phyloP scores from a whole-genome alignment of 768 basidiomycete species.

The Lyophyllum decastes region DNA sequence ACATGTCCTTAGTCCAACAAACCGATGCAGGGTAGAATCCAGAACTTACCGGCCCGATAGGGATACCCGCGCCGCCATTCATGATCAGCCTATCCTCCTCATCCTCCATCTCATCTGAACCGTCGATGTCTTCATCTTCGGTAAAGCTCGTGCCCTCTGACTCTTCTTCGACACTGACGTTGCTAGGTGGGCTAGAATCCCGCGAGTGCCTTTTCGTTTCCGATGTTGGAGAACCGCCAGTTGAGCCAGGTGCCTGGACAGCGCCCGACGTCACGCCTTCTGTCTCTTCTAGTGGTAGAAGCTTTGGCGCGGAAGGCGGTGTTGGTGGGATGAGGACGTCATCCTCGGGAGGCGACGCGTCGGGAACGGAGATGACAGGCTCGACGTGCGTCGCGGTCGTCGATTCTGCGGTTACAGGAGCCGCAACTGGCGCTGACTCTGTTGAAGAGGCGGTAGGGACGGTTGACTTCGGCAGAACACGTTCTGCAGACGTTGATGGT shows the following conservation, averaged over 20 bases:
- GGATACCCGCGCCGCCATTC: slow-evolving; percentile 93
- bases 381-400: slow-evolving; percentile 9
- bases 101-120: slow-evolving; percentile 70
- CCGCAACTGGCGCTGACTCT: slow-evolving; percentile 4
- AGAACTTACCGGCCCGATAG: slow-evolving; percentile 80
- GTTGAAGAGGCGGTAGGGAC: not conserved
- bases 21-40: not conserved
- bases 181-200: slow-evolving; percentile 35
- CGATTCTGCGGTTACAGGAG: slow-evolving; percentile 7
- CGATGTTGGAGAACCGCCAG: slow-evolving; percentile 39
- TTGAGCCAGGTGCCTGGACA: slow-evolving; percentile 89
- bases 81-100: slow-evolving; percentile 89
- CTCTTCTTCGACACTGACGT: slow-evolving; percentile 54
- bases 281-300: slow-evolving; percentile 67
- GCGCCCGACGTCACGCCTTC: slow-evolving; percentile 90
- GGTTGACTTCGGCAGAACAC: slow-evolving; percentile 2
- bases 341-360: slow-evolving; percentile 15
- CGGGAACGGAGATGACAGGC: not conserved
- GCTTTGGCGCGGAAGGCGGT: slow-evolving; percentile 30
- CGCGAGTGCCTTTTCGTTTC: slow-evolving; percentile 40
- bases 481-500: slow-evolving; percentile 5
- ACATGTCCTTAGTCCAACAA: slow-evolving; percentile 3
- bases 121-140: slow-evolving; percentile 68
- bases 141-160: slow-evolving; percentile 69
- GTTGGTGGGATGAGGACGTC: slow-evolving; percentile 40